These are phyloP conservation scores for Diaporthe ampelina DNA, from an alignment of 2,329 filamentous ascomycete species.

Conservation along the genomic window DNA sequence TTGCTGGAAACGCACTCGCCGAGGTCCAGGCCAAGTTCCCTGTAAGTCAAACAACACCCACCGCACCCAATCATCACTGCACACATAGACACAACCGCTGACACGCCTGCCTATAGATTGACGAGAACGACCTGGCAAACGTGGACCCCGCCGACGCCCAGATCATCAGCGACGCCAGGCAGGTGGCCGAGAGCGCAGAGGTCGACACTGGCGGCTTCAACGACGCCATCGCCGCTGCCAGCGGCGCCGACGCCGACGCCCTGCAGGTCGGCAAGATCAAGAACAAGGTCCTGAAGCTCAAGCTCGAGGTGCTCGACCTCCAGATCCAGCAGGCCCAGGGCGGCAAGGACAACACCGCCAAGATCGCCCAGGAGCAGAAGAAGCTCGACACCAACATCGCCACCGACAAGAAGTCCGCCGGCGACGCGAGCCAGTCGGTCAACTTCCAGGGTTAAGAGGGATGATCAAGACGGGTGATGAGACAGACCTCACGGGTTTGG, in stretches of 20 bases:
- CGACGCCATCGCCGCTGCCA: constrained; percentile 63
- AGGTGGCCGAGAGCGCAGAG: constrained; percentile 68
- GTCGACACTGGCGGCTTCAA: constrained; percentile 65
- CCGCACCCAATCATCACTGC: background rate
- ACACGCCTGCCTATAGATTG: constrained; percentile 51
- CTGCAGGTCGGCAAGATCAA: constrained; percentile 52
- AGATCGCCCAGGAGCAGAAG: constrained; percentile 61
- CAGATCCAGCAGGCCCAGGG: constrained; percentile 65
- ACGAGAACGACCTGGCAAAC: constrained; percentile 58
- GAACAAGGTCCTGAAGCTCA: constrained; percentile 65
- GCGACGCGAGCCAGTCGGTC: constrained; percentile 53
- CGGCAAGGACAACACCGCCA: constrained; percentile 56
- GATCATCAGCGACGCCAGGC: constrained; percentile 64
- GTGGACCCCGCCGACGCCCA: constrained; percentile 63
- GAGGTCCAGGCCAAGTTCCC: constrained; percentile 69
- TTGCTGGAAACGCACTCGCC: constrained; percentile 65
- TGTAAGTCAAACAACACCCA: constrained; percentile 49
- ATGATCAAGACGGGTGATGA: background rate
- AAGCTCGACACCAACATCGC: constrained; percentile 69
- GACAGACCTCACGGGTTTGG: too few relatives aligned
- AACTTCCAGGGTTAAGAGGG: constrained; percentile 50
- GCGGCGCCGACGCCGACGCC: constrained; percentile 56
- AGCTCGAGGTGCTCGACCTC: constrained; percentile 64
- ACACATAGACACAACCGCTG: background rate
- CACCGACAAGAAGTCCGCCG: constrained; percentile 52